Conservation (phyloP, 2,329 filamentous ascomycete species). For the Penicillium sumatraense region DNA sequence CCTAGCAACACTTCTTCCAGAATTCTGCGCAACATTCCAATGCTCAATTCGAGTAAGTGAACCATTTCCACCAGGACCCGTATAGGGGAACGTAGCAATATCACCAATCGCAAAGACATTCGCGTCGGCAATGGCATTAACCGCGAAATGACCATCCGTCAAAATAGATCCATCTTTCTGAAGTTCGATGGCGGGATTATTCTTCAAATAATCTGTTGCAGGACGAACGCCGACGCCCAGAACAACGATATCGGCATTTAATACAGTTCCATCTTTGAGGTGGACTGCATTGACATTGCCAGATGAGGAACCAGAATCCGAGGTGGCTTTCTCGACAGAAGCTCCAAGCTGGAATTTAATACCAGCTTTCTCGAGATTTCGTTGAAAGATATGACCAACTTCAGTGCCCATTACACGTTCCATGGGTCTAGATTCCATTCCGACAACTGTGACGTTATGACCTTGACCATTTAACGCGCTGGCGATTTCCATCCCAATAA, state of each 20-base stretch:
- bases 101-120: slow-evolving; percentile 88
- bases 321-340: slow-evolving; percentile 75
- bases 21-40: slow-evolving; percentile 97
- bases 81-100: slow-evolving; percentile 93
- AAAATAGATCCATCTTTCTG: slow-evolving; percentile 84
- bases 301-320: slow-evolving; percentile 66
- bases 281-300: slow-evolving; percentile 78
- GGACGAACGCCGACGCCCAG: slow-evolving; percentile 88
- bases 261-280: slow-evolving; percentile 81
- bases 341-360: slow-evolving; percentile 87
- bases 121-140: slow-evolving; percentile 40
- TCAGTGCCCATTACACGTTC: slow-evolving; percentile 82
- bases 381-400: slow-evolving; percentile 80
- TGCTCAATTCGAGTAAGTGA: slow-evolving; percentile 85
- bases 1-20: slow-evolving; percentile 75
- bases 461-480: slow-evolving; percentile 73
- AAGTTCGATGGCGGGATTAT: slow-evolving; percentile 71
- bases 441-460: slow-evolving; percentile 83
- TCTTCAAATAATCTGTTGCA: slow-evolving; percentile 78
- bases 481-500: slow-evolving; percentile 98
- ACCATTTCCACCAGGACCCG: slow-evolving; percentile 81
- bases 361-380: slow-evolving; percentile 79
- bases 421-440: slow-evolving; percentile 84
- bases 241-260: slow-evolving; percentile 88
- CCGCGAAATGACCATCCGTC: slow-evolving; percentile 76